A percentile compares a stretch with the other conserved stretches of the same genome.
These are phyloP conservation scores for Ophiobolus disseminans DNA, from an alignment of 2,329 filamentous ascomycete genomes.

Conservation along the genomic window DNA sequence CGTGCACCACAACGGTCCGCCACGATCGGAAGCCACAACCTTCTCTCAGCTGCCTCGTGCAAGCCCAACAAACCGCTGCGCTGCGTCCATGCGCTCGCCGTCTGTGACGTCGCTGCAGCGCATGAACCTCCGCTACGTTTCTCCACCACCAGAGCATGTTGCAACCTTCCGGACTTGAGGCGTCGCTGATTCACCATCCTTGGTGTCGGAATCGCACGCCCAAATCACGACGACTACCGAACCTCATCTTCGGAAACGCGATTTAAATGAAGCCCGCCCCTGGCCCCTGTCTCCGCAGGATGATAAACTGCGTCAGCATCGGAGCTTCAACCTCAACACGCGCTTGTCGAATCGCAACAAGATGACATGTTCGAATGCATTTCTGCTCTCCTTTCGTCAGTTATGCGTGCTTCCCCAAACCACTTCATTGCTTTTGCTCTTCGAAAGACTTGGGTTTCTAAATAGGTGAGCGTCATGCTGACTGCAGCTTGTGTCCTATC, in stretches of 20 bases:
- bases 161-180: background rate
- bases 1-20: constrained; percentile 10
- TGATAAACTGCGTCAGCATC: constrained; percentile 4
- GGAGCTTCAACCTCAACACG: background rate
- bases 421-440: background rate
- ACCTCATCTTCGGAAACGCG: constrained; percentile 13
- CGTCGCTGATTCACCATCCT: constrained; percentile 1
- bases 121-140: constrained; percentile 16
- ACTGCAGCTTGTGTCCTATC: too few species aligned
- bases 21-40: constrained; percentile 16
- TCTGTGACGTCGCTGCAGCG: constrained; percentile 6
- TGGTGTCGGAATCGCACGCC: constrained; percentile 7
- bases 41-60: constrained; percentile 14
- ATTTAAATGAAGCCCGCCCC: constrained; percentile 9
- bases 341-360: background rate
- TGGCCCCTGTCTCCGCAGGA: constrained; percentile 6
- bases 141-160: constrained; percentile 1
- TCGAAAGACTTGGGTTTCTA: too few species aligned
- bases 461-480: too few species aligned
- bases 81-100: constrained; percentile 13
- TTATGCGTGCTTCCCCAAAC: background rate
- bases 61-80: constrained; percentile 12
- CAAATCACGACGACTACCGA: background rate
- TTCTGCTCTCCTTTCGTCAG: background rate
- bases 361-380: background rate